These are phyloP conservation scores for Dujonia santamariae DNA, from an alignment of 1,139 yeast genomes.

Conservation along the genomic window DNA sequence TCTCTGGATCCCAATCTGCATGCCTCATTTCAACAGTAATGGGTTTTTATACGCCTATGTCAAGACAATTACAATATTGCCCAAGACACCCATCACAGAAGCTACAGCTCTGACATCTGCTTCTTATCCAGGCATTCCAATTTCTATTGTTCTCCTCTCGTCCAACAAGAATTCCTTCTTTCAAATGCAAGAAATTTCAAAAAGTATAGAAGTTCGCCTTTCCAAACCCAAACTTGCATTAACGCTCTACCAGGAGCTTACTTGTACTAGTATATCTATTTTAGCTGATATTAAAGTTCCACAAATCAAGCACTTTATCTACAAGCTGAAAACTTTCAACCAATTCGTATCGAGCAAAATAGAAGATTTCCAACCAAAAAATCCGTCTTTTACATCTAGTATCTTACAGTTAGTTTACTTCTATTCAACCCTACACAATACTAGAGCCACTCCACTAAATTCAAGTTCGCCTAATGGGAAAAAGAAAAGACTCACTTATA, in stretches of 20 bases:
- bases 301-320: constrained; percentile 72
- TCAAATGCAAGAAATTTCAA: constrained; percentile 62
- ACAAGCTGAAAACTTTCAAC: constrained; percentile 58
- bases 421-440: constrained; percentile 28
- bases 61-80: constrained; percentile 40
- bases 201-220: constrained; percentile 46
- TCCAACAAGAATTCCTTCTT: constrained; percentile 83
- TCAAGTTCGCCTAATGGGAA: constrained; percentile 5
- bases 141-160: constrained; percentile 70
- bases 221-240: constrained; percentile 29
- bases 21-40: constrained; percentile 83
- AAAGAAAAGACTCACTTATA: constrained; percentile 34
- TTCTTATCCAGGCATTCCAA: constrained; percentile 15
- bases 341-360: constrained; percentile 34
- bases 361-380: constrained; percentile 12
- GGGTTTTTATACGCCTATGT: constrained; percentile 87
- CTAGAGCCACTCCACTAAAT: constrained; percentile 25
- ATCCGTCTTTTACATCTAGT: constrained; percentile 10
- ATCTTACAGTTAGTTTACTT: constrained; percentile 28
- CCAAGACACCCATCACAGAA: not conserved
- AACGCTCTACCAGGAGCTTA: constrained; percentile 4
- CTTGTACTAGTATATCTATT: constrained; percentile 16
- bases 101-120: constrained; percentile 9
- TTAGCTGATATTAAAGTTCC: constrained; percentile 55
- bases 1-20: constrained; percentile 90